Evolutionary conservation across 306 rosid species (phyloP), one percentile per base, ranked within the genome.

Genomic region (Calophaca sinica): DNA sequence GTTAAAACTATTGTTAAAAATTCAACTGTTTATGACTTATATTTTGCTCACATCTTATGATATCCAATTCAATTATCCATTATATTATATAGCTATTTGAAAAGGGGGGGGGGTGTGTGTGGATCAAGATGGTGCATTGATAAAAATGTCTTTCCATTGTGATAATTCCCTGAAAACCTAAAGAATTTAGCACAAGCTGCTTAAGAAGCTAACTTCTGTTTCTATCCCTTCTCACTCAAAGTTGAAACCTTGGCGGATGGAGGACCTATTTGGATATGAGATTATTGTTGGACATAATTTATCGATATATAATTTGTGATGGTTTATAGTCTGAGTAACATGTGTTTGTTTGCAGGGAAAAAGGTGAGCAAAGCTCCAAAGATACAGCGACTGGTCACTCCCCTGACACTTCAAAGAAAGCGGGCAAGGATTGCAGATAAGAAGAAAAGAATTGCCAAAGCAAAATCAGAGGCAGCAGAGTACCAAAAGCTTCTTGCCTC

Each of bases 401-500:
- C 84, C 29, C 48, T 80, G 62, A 74, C 84, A 3, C 84, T 80
- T 26, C 84, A 80, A 75, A 80, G 84, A 46, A 80, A 80, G 84
- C 32, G 84, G 60, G 80, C 80, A 60, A 74, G 84, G 3, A 80
- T 80, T 62, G 76, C 84, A 0, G 84, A 80, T 51, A 80, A 80
- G 73, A 80, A 80, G 48, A 68, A 80, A 79, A 80, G 84, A 62
- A 80, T 80, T 60, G 84, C 84, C 29, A 80, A 74, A 52, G 84
- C 84, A 51, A 80, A 80, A 61, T 61, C 84, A 11, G 84, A 80
- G 36, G 80, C 84, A 8, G 84, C 84, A 12, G 84, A 80, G 6
- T 80, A 80, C 80, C 84, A 80, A 70, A 80, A 75, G 44, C 84
- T 80, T 52, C 84, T 80, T 44, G 84, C 84, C 61, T 80, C 84